Base-by-base conservation (phyloP, 2,329 filamentous ascomycete species). In the Penicillium sp. region DNA sequence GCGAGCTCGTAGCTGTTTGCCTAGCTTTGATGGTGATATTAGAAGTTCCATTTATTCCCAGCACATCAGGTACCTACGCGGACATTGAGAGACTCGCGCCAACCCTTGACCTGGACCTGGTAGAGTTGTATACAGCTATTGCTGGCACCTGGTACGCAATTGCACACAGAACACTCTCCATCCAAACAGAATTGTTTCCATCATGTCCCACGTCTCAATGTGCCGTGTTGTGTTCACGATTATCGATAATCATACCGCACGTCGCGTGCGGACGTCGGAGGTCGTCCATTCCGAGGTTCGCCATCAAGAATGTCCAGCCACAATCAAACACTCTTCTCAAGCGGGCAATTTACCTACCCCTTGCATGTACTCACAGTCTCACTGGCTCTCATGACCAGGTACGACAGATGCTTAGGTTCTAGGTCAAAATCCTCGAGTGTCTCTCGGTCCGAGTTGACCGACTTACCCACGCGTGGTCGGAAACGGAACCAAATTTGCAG, bases 221-320 rank as follows among this genome's bases (percentile, higher is more conserved):
- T 5, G 12, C 15, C 14, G 43, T 22, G 12, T 45, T 28, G 5
- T 11, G 20, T 15, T 35, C 17, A 14, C 8, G 31, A 8, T 10
- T 8, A 47, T 4, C 25, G 14, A 15, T n/a, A 6, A 20, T n/a
- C 15, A 31, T 28, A 20, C 12, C 22, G 17, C 14, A n/a, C 42
- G 4, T 25, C 42, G 31, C 7, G 31, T 31, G 7, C 47, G 47
- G 31, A 49, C 35, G 14, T 11, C 14, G 35, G 17, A 39, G 31
- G 31, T 11, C 8, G 14, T n/a, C 50, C 65, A 67, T 67, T 63
- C 59, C 61, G 8, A 31, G 2, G 31, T 48, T 8, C 31, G 15
- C 2, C 5, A n/a, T 17, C 2, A 57, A 28, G 54, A 62, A 65
- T 66, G n/a, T 6, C 47, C 51, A 58, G 57, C 59, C 54, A 57